Evolutionary conservation across 2,329 filamentous ascomycete genomes (phyloP), one percentile per base, ranked within the genome.

Genomic region (Apiospora malaysiana): DNA sequence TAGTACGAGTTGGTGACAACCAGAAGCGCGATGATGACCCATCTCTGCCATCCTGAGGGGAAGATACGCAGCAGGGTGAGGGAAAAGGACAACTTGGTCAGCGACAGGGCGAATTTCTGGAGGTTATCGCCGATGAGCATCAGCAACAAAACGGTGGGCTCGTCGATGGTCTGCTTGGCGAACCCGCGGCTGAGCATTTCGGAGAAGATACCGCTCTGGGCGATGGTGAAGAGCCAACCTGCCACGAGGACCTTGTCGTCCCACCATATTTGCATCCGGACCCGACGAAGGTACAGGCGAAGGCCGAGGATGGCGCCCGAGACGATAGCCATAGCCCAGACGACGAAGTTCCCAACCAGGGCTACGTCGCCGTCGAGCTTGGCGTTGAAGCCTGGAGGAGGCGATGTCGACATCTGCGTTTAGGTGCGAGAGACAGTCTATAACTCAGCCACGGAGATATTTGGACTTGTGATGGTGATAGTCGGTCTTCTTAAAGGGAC

Each of bases 51-150:
- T 2, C 77, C 77, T 5, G 77, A 71, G 5, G 76, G 75, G 49
- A 82, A 73, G 2, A 67, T 47, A 14, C 78, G 75, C n/a, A 80
- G 74, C 5, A 82, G 72, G 1, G 81, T 81, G 6, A 82, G 68
- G 18, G 79, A 80, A 63, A 83, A 82, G 1, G 82, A 82, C 0
- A 81, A 81, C 72, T 83, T 83, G 70, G 79, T 81, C 78, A 78
- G 81, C 21, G 78, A 76, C 46, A 81, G 75, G 8, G 78, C 76
- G 37, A 81, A 45, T 8, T 67, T 67, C 66, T 67, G 66, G 23
- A 46, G 8, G 42, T 27, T 46, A 25, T 67, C 66, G 66, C 42
- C 42, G 23, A 67, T 14, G 42, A 67, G 25, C 42, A 67, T 45
- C 3, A 67, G 25, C 66, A 67, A 16, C 18, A 47, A 21, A 23